These are phyloP conservation scores for Beauveria australis DNA, from an alignment of 2,329 filamentous ascomycete genomes.

Conservation along the genomic window DNA sequence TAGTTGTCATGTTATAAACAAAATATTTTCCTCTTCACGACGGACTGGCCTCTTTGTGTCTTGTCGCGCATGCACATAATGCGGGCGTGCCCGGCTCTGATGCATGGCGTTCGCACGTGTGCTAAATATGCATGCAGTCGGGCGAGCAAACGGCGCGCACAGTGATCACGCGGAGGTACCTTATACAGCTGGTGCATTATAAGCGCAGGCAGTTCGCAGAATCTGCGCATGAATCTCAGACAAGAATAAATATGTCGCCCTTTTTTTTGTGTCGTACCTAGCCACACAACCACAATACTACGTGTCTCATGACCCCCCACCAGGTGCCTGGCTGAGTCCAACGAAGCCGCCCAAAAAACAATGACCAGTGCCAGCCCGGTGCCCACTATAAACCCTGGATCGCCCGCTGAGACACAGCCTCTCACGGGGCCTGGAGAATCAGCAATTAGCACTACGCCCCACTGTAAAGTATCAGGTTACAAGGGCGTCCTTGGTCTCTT, in stretches of 20 bases:
- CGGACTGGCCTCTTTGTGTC: no score
- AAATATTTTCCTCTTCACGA: background rate
- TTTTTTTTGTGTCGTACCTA: background rate
- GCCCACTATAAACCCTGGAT: background rate
- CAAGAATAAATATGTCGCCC: background rate
- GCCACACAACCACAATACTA: no score
- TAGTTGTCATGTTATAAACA: slow-evolving; percentile 4
- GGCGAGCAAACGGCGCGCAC: background rate
- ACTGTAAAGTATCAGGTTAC: slow-evolving; percentile 3
- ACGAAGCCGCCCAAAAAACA: background rate
- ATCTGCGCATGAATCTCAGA: slow-evolving; percentile 5
- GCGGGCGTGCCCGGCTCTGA: background rate
- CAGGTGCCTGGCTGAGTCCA: background rate
- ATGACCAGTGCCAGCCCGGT: background rate
- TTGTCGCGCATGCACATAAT: no score
- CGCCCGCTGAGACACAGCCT: background rate
- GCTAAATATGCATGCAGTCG: background rate
- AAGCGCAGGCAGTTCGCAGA: background rate
- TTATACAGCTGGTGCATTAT: background rate
- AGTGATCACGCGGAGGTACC: background rate
- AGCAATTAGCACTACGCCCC: slow-evolving; percentile 3
- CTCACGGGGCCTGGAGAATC: slow-evolving; percentile 3
- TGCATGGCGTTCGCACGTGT: slow-evolving; percentile 5
- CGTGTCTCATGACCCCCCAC: background rate
- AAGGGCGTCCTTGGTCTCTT: no score